A percentile compares a stretch with the other conserved stretches of the same genome.
These are phyloP conservation scores for Clonostachys chloroleuca DNA, from an alignment of 2,329 filamentous ascomycete species.

Conservation along the genomic window DNA sequence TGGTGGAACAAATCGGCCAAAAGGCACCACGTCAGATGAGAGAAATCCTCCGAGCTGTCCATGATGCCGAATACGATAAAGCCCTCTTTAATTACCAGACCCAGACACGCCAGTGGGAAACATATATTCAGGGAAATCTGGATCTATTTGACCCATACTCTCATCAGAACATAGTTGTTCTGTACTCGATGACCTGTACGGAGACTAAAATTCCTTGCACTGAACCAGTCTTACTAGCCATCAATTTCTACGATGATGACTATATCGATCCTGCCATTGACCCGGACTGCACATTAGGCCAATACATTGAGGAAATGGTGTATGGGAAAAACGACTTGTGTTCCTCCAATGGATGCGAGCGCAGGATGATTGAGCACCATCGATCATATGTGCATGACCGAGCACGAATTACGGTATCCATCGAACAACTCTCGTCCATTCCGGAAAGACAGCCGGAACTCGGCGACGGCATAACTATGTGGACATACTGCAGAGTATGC, in stretches of 20 bases:
- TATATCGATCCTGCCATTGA: slow-evolving; percentile 67
- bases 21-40: slow-evolving; percentile 82
- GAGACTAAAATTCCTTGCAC: slow-evolving; percentile 89
- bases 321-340: slow-evolving; percentile 73
- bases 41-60: slow-evolving; percentile 89
- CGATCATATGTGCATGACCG: slow-evolving; percentile 96
- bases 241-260: slow-evolving; percentile 93
- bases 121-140: slow-evolving; percentile 82
- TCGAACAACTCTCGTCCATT: slow-evolving; percentile 55
- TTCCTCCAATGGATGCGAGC: slow-evolving; percentile 78
- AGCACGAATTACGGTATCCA: slow-evolving; percentile 86
- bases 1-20: slow-evolving; percentile 82
- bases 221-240: slow-evolving; percentile 83
- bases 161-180: slow-evolving; percentile 92
- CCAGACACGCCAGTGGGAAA: slow-evolving; percentile 94
- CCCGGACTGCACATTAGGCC: slow-evolving; percentile 88
- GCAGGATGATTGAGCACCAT: slow-evolving; percentile 87
- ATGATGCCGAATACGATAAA: slow-evolving; percentile 96
- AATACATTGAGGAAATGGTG: slow-evolving; percentile 91
- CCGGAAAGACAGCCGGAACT: slow-evolving; percentile 33
- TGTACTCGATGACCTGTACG: slow-evolving; percentile 92
- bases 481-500: slow-evolving; percentile 93
- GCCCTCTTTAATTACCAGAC: slow-evolving; percentile 90
- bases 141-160: slow-evolving; percentile 92
- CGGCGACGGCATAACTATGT: slow-evolving; percentile 78